Evolutionary conservation across 2,329 filamentous ascomycete genomes (phyloP).

Genomic region (Talaromyces atroroseus): DNA sequence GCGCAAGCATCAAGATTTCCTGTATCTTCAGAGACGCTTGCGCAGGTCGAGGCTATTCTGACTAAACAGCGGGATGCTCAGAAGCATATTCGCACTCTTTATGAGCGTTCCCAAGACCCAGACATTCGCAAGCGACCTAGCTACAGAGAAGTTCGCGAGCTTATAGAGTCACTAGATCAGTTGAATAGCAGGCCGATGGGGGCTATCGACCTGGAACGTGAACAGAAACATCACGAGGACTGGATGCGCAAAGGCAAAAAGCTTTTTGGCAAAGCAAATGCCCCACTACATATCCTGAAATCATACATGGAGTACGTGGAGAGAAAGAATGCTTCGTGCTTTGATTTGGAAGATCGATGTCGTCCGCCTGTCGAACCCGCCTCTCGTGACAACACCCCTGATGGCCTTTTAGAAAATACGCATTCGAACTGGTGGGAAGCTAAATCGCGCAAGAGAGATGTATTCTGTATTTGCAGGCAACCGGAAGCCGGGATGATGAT

Average conservation of each 20-base stretch:
- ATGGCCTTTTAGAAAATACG: conserved; percentile 46
- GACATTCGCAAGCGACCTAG: conserved; percentile 76
- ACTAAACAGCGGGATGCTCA: conserved; percentile 95
- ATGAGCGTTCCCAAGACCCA: conserved; percentile 66
- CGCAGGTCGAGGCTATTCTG: conserved; percentile 80
- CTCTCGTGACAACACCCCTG: conserved; percentile 71
- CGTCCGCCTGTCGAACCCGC: conserved; percentile 86
- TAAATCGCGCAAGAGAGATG: conserved; percentile 63
- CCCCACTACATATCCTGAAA: conserved; percentile 89
- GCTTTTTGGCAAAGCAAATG: conserved; percentile 95
- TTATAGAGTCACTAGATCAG: conserved; percentile 80
- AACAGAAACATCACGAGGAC: conserved; percentile 91
- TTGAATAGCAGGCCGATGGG: conserved; percentile 89
- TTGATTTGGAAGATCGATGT: conserved; percentile 83
- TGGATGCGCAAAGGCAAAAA: conserved; percentile 99
- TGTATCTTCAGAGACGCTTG: conserved; percentile 73
- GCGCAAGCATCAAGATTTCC: conserved; percentile 74
- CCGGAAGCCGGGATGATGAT: conserved; percentile 99
- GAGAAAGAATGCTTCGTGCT: conserved; percentile 83
- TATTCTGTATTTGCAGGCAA: conserved; percentile 94
- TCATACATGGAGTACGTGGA: conserved; percentile 91
- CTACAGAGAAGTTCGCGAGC: conserved; percentile 83
- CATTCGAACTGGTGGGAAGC: conserved; percentile 29
- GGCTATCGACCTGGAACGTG: conserved; percentile 86
- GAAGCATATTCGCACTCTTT: conserved; percentile 76